Evolutionary conservation across 768 basidiomycete genomes (phyloP), one percentile per base, ranked within the genome.

Genomic region (Astraeus odoratus): DNA sequence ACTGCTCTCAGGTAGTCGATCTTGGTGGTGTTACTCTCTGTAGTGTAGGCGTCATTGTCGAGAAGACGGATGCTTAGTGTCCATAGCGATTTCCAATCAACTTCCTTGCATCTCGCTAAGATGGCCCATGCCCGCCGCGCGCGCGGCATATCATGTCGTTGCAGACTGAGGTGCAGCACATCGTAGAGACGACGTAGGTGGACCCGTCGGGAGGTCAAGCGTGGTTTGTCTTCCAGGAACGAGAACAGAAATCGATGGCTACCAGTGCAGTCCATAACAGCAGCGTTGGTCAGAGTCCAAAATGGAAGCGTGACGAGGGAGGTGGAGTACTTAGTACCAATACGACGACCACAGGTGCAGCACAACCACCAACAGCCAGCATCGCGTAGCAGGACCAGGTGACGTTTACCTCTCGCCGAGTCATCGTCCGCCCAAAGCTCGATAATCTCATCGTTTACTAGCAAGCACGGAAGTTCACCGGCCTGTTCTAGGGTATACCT

Each of bases 141-240:
- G 31, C 82, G 72, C 35, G 59, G 55, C 44, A 77, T 64, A 61
- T 92, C 85, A 35, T 72, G 70, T 15, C 80, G 76, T 36, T 86
- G 83, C 24, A 91, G 67, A 52, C 71, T 80, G 31, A 90, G 64
- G 37, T 89, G 78, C 20, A 92, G 63, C 13, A 91, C 56, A 64
- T 92, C 89, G 57, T 78, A 78, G 2, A 92, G 67, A 19, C 85
- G 80, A 31, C 81, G 76, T 37, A 91, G 71, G 59, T 91, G 87
- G 4, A 82, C 67, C 62, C 79, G 83, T 24, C 88, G 74, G 30
- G 80, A 65, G 2, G 78, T 78, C 9, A 59, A 61, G 43, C 78
- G 73, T 18, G 55, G 57, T 51, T 73, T 76, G 8, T 73, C 66
- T 42, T 70, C 66, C n/a, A 75, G 67, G 22, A 77, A 75, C 36